Base-by-base conservation (phyloP, 495 filamentous ascomycete genomes). In the Penicillium atrosanguineum region DNA sequence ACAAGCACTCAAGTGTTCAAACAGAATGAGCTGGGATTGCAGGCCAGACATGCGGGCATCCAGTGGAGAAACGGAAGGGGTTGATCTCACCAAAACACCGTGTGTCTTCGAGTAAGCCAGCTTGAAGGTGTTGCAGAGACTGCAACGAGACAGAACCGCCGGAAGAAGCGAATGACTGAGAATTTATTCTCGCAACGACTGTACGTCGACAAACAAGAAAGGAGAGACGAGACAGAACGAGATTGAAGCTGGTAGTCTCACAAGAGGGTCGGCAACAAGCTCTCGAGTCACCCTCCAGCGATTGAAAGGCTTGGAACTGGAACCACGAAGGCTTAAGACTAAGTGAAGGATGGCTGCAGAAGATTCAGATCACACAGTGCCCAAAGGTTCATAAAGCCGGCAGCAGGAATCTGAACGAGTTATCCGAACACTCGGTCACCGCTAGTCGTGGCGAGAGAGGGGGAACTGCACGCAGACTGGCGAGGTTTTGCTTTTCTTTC, bases 71-170 rank as follows among this genome's bases (percentile, higher is more conserved):
- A 56, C 46, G 56, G 55, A 63, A 55, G 44, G 50, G 29, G 39
- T 74, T 16, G 38, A 37, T 45, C 83, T 76, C 78, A 79, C 76
- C 67, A 77, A 69, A 75, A 76, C 67, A 68, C 73, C 68, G 70
- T 77, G 71, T 49, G 68, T 67, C 68, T 70, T 77, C 68, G 73
- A 78, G 64, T 75, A 77, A 74, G 76, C 76, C 76, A 79, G 76
- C 62, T 78, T 79, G 76, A 77, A 71, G 63, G 66, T 75, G 72
- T 77, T 79, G 74, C 72, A 73, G 67, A 59, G 59, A 62, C 61
- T 76, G 73, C 73, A 76, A 76, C 73, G 57, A 69, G 69, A 73
- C 65, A 65, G 69, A 65, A 72, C 62, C 56, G 52, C 56, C 57
- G 68, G 65, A 65, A 58, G 56, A 73, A 77, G 74, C 76, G 76